Evolutionary conservation across 1,139 yeast species (phyloP).

Genomic region (Entelexis paramagnoliae): DNA sequence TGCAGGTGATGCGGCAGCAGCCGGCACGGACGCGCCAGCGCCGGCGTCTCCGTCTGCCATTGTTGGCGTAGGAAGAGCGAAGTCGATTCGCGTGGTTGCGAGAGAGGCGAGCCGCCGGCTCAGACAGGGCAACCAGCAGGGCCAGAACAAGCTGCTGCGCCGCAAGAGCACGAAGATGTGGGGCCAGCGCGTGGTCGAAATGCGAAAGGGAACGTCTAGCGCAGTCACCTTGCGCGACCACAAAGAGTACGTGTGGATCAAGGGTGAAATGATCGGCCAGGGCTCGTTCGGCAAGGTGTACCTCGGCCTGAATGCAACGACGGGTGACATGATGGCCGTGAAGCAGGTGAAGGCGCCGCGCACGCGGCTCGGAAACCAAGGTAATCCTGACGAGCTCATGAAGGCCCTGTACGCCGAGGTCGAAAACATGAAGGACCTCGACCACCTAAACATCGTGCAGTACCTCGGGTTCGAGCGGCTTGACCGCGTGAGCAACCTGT

Average conservation of each 20-base stretch:
- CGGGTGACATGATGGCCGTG: constrained; percentile 98
- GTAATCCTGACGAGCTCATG: constrained; percentile 52
- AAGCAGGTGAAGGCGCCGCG: constrained; percentile 74
- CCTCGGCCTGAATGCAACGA: constrained; percentile 84
- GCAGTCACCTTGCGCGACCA: constrained; percentile 54
- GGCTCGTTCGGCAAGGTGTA: constrained; percentile 97
- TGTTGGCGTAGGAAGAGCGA: constrained; percentile 42
- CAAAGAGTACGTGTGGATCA: constrained; percentile 92
- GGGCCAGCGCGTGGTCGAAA: constrained; percentile 92
- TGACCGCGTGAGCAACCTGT: constrained; percentile 65
- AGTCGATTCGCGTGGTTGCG: constrained; percentile 69
- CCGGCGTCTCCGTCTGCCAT: constrained; percentile 31
- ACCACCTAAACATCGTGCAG: constrained; percentile 89
- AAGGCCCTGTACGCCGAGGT: constrained; percentile 87
- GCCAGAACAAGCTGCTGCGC: constrained; percentile 29
- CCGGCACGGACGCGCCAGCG: not conserved
- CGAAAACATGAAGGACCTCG: constrained; percentile 86
- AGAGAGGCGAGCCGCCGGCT: constrained; percentile 57
- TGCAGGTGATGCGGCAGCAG: too few species aligned
- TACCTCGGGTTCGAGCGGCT: constrained; percentile 85
- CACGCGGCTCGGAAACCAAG: constrained; percentile 29
- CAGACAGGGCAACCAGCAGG: constrained; percentile 11
- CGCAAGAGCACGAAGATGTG: constrained; percentile 90
- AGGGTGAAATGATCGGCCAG: constrained; percentile 91
- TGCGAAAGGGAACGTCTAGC: constrained; percentile 46